These are phyloP conservation scores for Peniophora sp. DNA, from an alignment of 1,284 basidiomycete species.

Conservation along the genomic window DNA sequence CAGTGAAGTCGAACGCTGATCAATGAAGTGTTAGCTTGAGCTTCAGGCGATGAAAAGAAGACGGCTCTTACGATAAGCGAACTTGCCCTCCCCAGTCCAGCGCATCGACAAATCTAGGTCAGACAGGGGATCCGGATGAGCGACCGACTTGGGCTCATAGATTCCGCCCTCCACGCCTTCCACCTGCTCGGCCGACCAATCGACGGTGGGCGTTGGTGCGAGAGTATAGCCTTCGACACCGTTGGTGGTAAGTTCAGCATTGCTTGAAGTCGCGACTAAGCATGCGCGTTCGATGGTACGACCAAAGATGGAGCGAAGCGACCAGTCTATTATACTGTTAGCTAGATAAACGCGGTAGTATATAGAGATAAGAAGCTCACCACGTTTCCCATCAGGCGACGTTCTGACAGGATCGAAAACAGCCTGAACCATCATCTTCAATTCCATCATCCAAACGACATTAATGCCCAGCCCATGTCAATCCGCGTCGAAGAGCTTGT, in stretches of 20 bases:
- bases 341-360: not conserved
- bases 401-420: slow-evolving; percentile 74
- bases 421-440: slow-evolving; percentile 74
- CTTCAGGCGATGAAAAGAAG: not conserved
- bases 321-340: slow-evolving; percentile 55
- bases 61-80: slow-evolving; percentile 53
- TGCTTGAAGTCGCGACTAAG: slow-evolving; percentile 42
- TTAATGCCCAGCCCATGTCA: slow-evolving; percentile 86
- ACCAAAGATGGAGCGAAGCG: slow-evolving; percentile 68
- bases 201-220: not conserved
- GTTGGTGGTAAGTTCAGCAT: slow-evolving; percentile 35
- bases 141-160: too few species aligned
- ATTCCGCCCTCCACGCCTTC: not conserved
- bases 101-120: slow-evolving; percentile 44
- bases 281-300: slow-evolving; percentile 54
- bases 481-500: slow-evolving; percentile 78
- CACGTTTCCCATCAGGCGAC: slow-evolving; percentile 41
- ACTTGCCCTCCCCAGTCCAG: slow-evolving; percentile 44
- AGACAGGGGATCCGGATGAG: too few species aligned
- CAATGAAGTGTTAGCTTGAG: slow-evolving; percentile 1
- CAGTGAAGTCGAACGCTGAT: slow-evolving; percentile 21
- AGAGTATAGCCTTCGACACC: slow-evolving; percentile 22
- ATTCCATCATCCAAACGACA: slow-evolving; percentile 53
- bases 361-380: slow-evolving; percentile 28
- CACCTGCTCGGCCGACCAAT: not conserved